A percentile compares a stretch with the other conserved stretches of the same genome.
Conservation (phyloP, 768 basidiomycete species). For the Trametopsis cervina region DNA sequence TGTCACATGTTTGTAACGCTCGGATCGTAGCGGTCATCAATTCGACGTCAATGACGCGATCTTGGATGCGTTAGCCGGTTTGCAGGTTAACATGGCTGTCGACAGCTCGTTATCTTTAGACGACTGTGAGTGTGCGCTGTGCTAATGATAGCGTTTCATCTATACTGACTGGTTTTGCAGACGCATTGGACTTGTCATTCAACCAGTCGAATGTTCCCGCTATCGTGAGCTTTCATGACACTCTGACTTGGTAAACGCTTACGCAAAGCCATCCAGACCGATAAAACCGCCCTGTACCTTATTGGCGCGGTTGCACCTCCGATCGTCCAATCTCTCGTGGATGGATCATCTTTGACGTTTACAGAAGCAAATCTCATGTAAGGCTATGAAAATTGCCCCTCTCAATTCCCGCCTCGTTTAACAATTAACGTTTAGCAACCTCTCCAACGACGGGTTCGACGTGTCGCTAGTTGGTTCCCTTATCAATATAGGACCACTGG, state of each 20-base stretch:
- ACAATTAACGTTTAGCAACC: no score
- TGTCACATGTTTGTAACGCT: not conserved
- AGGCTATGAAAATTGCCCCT: no score
- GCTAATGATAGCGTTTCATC: not conserved
- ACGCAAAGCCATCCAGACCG: slow-evolving; percentile 37
- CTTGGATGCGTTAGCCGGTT: slow-evolving; percentile 49
- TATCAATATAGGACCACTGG: slow-evolving; percentile 59
- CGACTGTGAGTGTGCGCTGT: slow-evolving; percentile 43
- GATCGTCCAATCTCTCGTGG: slow-evolving; percentile 57
- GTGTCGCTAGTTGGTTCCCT: slow-evolving; percentile 52
- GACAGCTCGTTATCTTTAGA: slow-evolving; percentile 52
- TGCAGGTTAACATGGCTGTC: slow-evolving; percentile 52
- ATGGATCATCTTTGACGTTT: slow-evolving; percentile 47
- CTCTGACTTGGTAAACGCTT: not conserved
- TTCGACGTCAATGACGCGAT: slow-evolving; percentile 57
- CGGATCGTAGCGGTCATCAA: slow-evolving; percentile 46
- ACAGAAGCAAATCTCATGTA: slow-evolving; percentile 53
- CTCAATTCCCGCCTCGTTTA: no score
- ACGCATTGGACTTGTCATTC: slow-evolving; percentile 50
- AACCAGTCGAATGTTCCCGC: slow-evolving; percentile 49
- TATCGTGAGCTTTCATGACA: slow-evolving; percentile 30
- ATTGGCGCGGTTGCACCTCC: slow-evolving; percentile 69
- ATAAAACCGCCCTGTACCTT: slow-evolving; percentile 54
- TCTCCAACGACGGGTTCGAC: slow-evolving; percentile 54
- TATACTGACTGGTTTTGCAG: slow-evolving; percentile 24